phyloP scores from a whole-genome alignment of 495 filamentous ascomycete genomes.

The Podospora anserina region DNA sequence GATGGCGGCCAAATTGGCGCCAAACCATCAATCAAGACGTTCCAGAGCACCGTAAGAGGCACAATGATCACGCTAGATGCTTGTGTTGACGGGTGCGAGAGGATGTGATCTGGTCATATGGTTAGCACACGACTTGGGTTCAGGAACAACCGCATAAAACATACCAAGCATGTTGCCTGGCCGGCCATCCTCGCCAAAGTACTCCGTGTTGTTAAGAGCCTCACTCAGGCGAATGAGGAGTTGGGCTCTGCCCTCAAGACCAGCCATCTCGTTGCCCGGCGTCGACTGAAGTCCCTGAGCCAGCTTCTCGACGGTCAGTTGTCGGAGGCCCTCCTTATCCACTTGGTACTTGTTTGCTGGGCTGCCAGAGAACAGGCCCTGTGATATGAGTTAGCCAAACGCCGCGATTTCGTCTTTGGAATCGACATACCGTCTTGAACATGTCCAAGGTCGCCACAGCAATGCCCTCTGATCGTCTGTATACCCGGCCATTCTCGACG shows the following conservation, averaged over 20 bases:
- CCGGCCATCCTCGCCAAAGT: slow-evolving; percentile 79
- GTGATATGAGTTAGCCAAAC: slow-evolving; percentile 7
- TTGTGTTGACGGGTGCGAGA: slow-evolving; percentile 84
- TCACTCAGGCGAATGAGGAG: slow-evolving; percentile 72
- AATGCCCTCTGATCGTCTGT: slow-evolving; percentile 84
- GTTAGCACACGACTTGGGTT: slow-evolving; percentile 7
- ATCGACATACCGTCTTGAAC: slow-evolving; percentile 67
- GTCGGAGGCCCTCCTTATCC: slow-evolving; percentile 75
- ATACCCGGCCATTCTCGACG: slow-evolving; percentile 80
- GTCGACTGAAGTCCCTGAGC: slow-evolving; percentile 79
- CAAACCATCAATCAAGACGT: slow-evolving; percentile 82
- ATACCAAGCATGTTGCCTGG: slow-evolving; percentile 95
- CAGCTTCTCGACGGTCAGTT: slow-evolving; percentile 70
- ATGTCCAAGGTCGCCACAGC: slow-evolving; percentile 94
- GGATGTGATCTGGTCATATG: slow-evolving; percentile 68
- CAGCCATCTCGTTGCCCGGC: slow-evolving; percentile 76
- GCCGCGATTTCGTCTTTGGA: not conserved
- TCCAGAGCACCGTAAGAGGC: slow-evolving; percentile 88
- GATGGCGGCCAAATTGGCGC: slow-evolving; percentile 85
- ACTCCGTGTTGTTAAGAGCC: slow-evolving; percentile 75
- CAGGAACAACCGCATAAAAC: slow-evolving; percentile 18
- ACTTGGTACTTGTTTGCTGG: slow-evolving; percentile 79
- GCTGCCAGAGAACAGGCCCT: slow-evolving; percentile 86
- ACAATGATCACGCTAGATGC: slow-evolving; percentile 84
- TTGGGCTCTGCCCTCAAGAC: slow-evolving; percentile 80